A percentile compares a stretch with the other conserved stretches of the same genome.
Conservation (phyloP, 192 early-diverging fungal genomes). For the Rhizophagus prolifer region DNA sequence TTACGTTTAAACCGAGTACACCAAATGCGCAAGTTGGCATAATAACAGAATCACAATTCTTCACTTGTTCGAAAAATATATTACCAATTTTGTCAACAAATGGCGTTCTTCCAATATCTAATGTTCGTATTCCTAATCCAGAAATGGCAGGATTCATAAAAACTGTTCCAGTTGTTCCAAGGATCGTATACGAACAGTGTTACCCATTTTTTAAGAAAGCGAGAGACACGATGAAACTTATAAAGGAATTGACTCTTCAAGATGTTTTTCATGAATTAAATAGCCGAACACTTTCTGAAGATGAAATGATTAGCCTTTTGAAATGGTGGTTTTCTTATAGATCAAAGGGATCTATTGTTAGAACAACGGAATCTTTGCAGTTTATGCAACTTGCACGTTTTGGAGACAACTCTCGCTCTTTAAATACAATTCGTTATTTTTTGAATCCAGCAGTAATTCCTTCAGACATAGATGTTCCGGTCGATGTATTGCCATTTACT, state of each 20-base stretch:
- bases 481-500: background rate
- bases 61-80: slow-evolving; percentile 44
- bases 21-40: slow-evolving; percentile 66
- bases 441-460: slow-evolving; percentile 44
- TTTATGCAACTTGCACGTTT: background rate
- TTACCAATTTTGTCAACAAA: slow-evolving; percentile 66
- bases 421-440: slow-evolving; percentile 57
- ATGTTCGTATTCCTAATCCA: slow-evolving; percentile 64
- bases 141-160: slow-evolving; percentile 63
- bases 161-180: slow-evolving; percentile 58
- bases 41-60: slow-evolving; percentile 61
- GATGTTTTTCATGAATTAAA: slow-evolving; percentile 72
- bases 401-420: slow-evolving; percentile 37
- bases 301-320: slow-evolving; percentile 66
- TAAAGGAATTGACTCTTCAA: slow-evolving; percentile 52
- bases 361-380: background rate
- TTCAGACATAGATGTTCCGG: background rate
- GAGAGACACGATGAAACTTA: slow-evolving; percentile 14
- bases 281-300: slow-evolving; percentile 48
- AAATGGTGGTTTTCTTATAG: slow-evolving; percentile 74
- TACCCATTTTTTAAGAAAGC: slow-evolving; percentile 56
- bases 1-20: slow-evolving; percentile 68
- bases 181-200: slow-evolving; percentile 51
- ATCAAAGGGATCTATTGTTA: background rate
- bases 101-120: slow-evolving; percentile 56